phyloP scores from a whole-genome alignment of 2,329 filamentous ascomycete species.

The Metarhizium anisopliae region DNA sequence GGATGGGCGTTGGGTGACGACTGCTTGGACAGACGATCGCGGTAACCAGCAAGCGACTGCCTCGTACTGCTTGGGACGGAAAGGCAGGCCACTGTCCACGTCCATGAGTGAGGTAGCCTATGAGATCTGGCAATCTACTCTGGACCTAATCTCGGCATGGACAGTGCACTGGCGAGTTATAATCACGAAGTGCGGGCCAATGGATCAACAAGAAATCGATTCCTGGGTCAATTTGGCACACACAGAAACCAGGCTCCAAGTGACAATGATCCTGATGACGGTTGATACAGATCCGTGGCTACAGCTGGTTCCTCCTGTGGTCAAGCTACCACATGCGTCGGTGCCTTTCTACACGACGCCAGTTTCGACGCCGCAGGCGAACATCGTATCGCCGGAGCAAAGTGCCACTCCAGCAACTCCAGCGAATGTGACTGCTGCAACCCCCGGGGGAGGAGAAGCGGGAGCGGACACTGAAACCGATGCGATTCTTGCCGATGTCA shows the following conservation, averaged over 20 bases:
- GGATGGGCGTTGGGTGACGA: slow-evolving; percentile 70
- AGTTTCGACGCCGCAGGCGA: slow-evolving; percentile 56
- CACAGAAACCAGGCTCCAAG: slow-evolving; percentile 38
- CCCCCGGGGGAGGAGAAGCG: slow-evolving; percentile 33
- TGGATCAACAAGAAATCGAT: slow-evolving; percentile 57
- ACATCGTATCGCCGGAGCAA: slow-evolving; percentile 52
- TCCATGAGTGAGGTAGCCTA: slow-evolving; percentile 55
- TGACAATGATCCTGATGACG: slow-evolving; percentile 51
- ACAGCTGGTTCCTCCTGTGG: slow-evolving; percentile 48
- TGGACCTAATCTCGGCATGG: slow-evolving; percentile 60
- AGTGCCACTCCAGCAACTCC: slow-evolving; percentile 42
- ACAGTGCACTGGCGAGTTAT: slow-evolving; percentile 72
- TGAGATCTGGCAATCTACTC: slow-evolving; percentile 71
- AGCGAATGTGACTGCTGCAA: slow-evolving; percentile 32
- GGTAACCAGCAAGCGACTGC: slow-evolving; percentile 65
- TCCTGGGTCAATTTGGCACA: slow-evolving; percentile 46
- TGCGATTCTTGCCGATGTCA: slow-evolving; percentile 60
- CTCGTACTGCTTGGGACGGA: slow-evolving; percentile 61
- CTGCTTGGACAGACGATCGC: slow-evolving; percentile 71
- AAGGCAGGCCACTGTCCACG: slow-evolving; percentile 41
- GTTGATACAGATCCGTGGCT: slow-evolving; percentile 58
- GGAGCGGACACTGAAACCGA: slow-evolving; percentile 40
- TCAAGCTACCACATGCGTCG: slow-evolving; percentile 37
- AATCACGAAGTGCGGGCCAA: slow-evolving; percentile 60
- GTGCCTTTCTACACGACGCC: slow-evolving; percentile 50